Evolutionary conservation across 805 yeast species (phyloP), one percentile per base, ranked within the genome.

Genomic region (Lipomyces anomalus): DNA sequence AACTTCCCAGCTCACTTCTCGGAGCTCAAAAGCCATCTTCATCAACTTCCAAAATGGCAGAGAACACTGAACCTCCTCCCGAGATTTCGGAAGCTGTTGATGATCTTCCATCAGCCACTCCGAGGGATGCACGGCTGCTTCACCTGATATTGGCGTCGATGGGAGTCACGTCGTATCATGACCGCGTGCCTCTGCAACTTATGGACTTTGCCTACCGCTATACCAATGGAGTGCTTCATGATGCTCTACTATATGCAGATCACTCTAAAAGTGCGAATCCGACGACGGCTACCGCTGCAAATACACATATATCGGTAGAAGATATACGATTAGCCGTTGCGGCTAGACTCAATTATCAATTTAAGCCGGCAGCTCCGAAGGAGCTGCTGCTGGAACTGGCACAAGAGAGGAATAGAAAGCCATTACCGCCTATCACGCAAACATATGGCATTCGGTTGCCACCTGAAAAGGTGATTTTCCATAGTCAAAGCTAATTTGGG

Each of bases 201-300:
- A 87, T 94, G 95, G 98, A 92, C 63, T 92, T 92, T 69, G 97
- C 98, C 11, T 82, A 85, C 66, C 57, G 73, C 52, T 92, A 92
- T 70, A 87, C 98, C 3, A 73, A 82, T 21, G 82, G 88, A 4
- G 83, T 92, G 2, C 67, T 94, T 47, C 84, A 84, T 58, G 98
- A 94, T 63, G 97, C 98, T 0, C 75, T 85, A 43, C 71, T 84
- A 2, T 92, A 89, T 65, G 82, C 80, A 50, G 98, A 92, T 62
- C 95, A 92, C 59, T 66, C 74, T 17, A 56, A 61, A 47, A 54
- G 62, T 26, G 43, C 59, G 29, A 44, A 47, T 34, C 52, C 58
- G 11, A 29, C 40, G n/a, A 40, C 51, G 18, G 26, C 38, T 17
- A 39, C 56, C 16, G 43, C 45, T 6, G 47, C 50, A 9, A 41